These are phyloP conservation scores for Arbutus unedo DNA, from an alignment of 148 eudicot genomes.

Conservation along the genomic window DNA sequence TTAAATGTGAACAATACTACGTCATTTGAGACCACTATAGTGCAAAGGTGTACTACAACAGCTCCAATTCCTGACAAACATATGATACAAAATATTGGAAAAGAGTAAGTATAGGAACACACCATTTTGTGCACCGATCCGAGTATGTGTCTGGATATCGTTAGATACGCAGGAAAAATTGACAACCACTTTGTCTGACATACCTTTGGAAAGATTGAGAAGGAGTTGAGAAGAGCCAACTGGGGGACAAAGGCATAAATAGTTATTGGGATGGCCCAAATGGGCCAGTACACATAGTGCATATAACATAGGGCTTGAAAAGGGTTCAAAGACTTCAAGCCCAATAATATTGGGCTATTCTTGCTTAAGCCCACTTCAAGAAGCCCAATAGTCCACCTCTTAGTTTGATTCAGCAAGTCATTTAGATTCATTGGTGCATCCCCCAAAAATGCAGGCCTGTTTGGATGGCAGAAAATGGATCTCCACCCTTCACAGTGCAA, in stretches of 20 bases:
- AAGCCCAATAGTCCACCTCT: slow-evolving; percentile 59
- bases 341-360: slow-evolving; percentile 39
- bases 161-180: too few relatives aligned
- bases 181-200: background rate
- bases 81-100: too few relatives aligned
- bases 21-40: too few relatives aligned
- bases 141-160: too few relatives aligned
- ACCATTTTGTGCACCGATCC: too few relatives aligned
- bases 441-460: slow-evolving; percentile 51
- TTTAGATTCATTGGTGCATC: slow-evolving; percentile 42
- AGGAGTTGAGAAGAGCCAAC: slow-evolving; percentile 50
- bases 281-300: slow-evolving; percentile 39
- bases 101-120: too few relatives aligned
- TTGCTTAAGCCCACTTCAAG: slow-evolving; percentile 40
- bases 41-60: too few relatives aligned
- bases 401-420: slow-evolving; percentile 44
- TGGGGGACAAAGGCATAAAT: slow-evolving; percentile 61
- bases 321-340: slow-evolving; percentile 34
- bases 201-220: slow-evolving; percentile 59
- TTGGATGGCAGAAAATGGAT: slow-evolving; percentile 42
- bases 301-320: slow-evolving; percentile 39
- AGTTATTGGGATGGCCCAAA: slow-evolving; percentile 39
- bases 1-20: too few relatives aligned
- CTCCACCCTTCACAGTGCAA: slow-evolving; percentile 68
- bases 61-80: too few relatives aligned